Conservation (phyloP, 2,329 filamentous ascomycete species). For the Calonectria leucothoes region DNA sequence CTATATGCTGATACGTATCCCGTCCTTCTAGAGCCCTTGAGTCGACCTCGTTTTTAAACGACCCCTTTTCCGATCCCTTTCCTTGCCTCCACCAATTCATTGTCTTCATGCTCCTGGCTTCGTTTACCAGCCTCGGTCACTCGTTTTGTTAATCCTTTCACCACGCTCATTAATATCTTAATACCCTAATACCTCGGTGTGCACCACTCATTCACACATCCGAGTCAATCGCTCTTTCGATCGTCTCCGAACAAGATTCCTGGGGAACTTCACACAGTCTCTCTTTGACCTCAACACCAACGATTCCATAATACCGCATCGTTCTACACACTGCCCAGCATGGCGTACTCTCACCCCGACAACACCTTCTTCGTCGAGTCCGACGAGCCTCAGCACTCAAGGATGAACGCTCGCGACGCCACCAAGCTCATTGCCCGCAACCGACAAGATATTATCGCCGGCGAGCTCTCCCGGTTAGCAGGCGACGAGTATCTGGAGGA, state of each 20-base stretch:
- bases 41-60: constrained; percentile 60
- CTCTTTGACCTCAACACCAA: constrained; percentile 53
- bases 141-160: constrained; percentile 64
- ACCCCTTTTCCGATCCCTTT: constrained; percentile 58
- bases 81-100: constrained; percentile 46
- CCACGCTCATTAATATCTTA: constrained; percentile 71
- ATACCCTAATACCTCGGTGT: constrained; percentile 61
- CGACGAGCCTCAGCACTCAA: constrained; percentile 62
- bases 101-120: constrained; percentile 58
- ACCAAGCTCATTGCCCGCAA: constrained; percentile 83
- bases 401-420: constrained; percentile 79
- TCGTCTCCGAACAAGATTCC: constrained; percentile 60
- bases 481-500: constrained; percentile 95
- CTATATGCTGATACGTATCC: constrained; percentile 46
- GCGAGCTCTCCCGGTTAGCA: constrained; percentile 86
- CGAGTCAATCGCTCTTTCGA: constrained; percentile 52
- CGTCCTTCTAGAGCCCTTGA: constrained; percentile 54
- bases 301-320: constrained; percentile 30
- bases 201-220: constrained; percentile 44
- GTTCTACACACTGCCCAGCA: constrained; percentile 48
- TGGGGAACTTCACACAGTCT: constrained; percentile 62
- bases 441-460: constrained; percentile 87
- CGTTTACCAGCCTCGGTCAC: constrained; percentile 64
- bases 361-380: constrained; percentile 67
- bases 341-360: constrained; percentile 59